Base-by-base conservation (phyloP, 2,329 filamentous ascomycete species). In the Ophiocordyceps camponoti-leonardi region DNA sequence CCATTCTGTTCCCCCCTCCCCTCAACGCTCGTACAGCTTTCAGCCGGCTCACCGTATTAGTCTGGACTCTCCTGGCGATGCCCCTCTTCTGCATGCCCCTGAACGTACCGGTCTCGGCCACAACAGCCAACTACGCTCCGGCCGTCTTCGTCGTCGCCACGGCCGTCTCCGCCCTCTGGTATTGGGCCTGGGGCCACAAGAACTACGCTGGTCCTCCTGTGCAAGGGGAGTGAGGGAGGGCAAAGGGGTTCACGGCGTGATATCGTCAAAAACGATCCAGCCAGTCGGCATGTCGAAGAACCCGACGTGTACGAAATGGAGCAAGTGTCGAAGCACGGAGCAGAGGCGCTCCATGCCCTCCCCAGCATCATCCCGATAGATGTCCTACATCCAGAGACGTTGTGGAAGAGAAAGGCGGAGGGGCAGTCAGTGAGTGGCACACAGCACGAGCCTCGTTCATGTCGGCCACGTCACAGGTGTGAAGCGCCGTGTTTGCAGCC, bases 61-160 rank as follows among this genome's bases (percentile, higher is more conserved):
- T 66, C 33, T 88, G 83, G 83, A 85, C 86, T 47, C 60, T 67
- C 26, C 67, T 88, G 18, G 73, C 81, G 1, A 71, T 85, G 16
- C 72, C 83, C 46, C 64, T 88, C 41, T 88, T 86, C 65, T 86
- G 81, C 57, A 84, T 88, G 80, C 83, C 78, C 2, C 71, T 75
- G 6, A 69, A 72, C 2, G 57, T 81, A 10, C 72, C 76, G 0
- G 75, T 81, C 3, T 65, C 67, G 12, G 58, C 76, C 4, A 59
- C 58, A 12, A 67, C 62, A 16, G 82, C 82, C 77, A 82, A 82
- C 58, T 82, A 81, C 55, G 77, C 78, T 2, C 75, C 71, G n/a
- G 77, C 76, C 8, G 79, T 81, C 6, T 81, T 82, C 59, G 70
- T 72, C 4, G 76, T 72, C 0, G 81, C 81, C 48, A 78, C 69